These are phyloP conservation scores for Nannochloropsis oceanica DNA, from an alignment of 108 stramenopile species.

Conservation along the genomic window DNA sequence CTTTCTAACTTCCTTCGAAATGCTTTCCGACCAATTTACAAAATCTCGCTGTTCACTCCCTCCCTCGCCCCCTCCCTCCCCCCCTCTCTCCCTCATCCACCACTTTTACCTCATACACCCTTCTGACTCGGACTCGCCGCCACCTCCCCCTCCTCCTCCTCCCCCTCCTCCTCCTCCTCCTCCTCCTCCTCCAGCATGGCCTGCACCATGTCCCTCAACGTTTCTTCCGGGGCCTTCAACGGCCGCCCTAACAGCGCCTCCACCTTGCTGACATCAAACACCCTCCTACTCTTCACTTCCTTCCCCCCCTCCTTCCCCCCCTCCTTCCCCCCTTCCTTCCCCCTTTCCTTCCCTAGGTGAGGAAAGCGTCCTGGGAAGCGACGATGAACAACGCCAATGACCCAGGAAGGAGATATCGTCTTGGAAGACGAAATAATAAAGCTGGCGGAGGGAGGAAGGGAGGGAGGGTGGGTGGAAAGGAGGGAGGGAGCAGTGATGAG, in stretches of 20 bases:
- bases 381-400: too few relatives aligned
- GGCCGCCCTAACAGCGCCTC: not conserved
- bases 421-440: too few relatives aligned
- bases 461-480: too few relatives aligned
- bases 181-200: not conserved
- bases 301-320: not conserved
- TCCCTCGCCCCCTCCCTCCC: not conserved
- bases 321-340: not conserved
- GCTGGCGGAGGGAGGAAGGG: too few relatives aligned
- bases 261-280: not conserved
- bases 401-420: too few relatives aligned
- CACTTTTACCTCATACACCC: not conserved
- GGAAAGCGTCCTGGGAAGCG: too few relatives aligned
- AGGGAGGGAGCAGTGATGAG: too few relatives aligned
- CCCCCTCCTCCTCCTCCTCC: conserved; percentile 31
- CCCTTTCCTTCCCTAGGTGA: not conserved
- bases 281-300: not conserved
- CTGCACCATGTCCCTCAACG: not conserved
- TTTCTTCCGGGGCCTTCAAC: not conserved
- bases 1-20: too few relatives aligned
- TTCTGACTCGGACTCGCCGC: not conserved
- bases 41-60: not conserved
- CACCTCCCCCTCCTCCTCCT: conserved; percentile 50
- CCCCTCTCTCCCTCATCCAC: not conserved
- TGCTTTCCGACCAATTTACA: not conserved